phyloP scores from a whole-genome alignment of 257 asterid species.

The Prunella vulgaris region DNA sequence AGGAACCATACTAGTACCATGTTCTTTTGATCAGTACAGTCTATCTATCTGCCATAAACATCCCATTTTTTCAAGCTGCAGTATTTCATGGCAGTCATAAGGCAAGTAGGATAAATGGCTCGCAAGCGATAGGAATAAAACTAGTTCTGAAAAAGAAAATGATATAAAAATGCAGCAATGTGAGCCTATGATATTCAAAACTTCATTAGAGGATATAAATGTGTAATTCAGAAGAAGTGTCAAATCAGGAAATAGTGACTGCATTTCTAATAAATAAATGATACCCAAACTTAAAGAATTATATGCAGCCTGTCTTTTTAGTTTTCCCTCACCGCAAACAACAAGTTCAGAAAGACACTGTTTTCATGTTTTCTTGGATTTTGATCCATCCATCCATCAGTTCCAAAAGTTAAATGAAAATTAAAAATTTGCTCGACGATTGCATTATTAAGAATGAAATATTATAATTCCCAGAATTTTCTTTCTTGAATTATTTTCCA shows the following conservation, averaged over 20 bases:
- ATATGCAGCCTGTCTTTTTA: not conserved
- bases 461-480: not conserved
- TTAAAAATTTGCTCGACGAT: not conserved
- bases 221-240: not conserved
- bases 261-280: not conserved
- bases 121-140: not conserved
- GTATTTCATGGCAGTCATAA: not conserved
- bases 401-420: not conserved
- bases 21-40: not conserved
- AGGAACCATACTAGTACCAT: not conserved
- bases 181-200: not conserved
- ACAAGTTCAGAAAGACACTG: not conserved
- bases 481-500: not conserved
- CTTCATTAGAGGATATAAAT: not conserved
- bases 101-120: not conserved
- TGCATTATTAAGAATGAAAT: not conserved
- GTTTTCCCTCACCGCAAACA: not conserved
- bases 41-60: not conserved
- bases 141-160: not conserved
- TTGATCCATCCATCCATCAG: not conserved
- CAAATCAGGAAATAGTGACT: not conserved
- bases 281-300: not conserved
- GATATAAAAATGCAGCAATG: not conserved
- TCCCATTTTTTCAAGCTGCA: not conserved
- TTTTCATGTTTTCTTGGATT: not conserved